Conservation (phyloP, 2,329 filamentous ascomycete genomes). For the Arthrobotrys megalospora region DNA sequence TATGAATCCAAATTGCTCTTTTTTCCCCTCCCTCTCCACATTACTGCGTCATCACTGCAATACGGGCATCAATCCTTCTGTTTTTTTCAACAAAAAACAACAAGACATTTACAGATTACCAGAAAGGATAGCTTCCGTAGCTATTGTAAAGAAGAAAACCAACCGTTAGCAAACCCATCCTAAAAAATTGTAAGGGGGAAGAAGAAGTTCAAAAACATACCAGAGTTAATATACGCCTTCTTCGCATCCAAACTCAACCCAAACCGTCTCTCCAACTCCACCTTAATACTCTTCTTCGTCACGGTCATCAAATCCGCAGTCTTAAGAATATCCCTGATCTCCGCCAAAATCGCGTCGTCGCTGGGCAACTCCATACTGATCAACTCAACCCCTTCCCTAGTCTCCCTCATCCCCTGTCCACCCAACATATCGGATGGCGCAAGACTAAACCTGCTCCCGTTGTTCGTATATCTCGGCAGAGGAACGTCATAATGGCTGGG, state of each 20-base stretch:
- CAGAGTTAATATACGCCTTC: conserved; percentile 93
- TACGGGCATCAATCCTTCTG: conserved; percentile 3
- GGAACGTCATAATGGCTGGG: conserved; percentile 71
- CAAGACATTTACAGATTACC: conserved; percentile 75
- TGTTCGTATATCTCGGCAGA: conserved; percentile 70
- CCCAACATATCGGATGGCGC: conserved; percentile 80
- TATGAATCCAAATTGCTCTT: conserved; percentile 18
- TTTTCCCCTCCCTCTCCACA: background rate
- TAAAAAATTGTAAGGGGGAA: conserved; percentile 8
- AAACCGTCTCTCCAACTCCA: conserved; percentile 91
- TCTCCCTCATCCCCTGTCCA: conserved; percentile 70
- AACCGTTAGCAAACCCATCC: conserved; percentile 64
- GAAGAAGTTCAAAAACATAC: conserved; percentile 72
- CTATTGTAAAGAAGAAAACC: conserved; percentile 68
- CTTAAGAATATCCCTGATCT: conserved; percentile 93
- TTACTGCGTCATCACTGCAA: conserved; percentile 7
- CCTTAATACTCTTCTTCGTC: conserved; percentile 98
- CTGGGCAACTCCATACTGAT: conserved; percentile 82
- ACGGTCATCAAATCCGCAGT: conserved; percentile 97
- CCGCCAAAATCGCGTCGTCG: conserved; percentile 89
- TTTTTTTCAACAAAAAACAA: conserved; percentile 10
- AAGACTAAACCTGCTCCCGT: conserved; percentile 81
- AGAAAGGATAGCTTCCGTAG: conserved; percentile 83
- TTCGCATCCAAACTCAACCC: conserved; percentile 87
- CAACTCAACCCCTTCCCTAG: conserved; percentile 80